Base-by-base conservation (phyloP, 2,329 filamentous ascomycete genomes). In the Fusarium paranaense region DNA sequence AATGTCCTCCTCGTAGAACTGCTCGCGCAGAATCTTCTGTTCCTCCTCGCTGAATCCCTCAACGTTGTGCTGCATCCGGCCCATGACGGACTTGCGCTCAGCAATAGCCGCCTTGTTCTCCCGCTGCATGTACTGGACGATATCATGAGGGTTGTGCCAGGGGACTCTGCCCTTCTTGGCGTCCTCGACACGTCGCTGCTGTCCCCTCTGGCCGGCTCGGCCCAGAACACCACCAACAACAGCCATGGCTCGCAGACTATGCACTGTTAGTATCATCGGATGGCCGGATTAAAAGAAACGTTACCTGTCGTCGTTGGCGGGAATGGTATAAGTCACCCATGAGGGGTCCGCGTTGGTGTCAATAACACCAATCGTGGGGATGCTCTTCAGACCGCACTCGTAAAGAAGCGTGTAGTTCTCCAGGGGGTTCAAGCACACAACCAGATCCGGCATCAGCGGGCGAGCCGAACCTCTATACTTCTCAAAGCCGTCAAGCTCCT, bases 291-390 rank as follows among this genome's bases (percentile, higher is more conserved):
- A 11, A 18, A 35, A 22, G 16, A 6, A 40, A 54, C 81, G 87
- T 80, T 82, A 94, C 93, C 92, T 95, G 87, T 99, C 97, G 81
- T 99, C 97, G 82, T 99, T 99, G 60, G 95, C 95, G 2, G 97
- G 97, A 76, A 99, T 98, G 16, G 94, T 94, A 81, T 99, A 99
- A 5, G 97, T 98, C 60, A 98, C 95, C 90, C 94, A 96, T 0
- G 94, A 94, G 1, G 97, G 94, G 83, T 98, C 94, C 3, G 92
- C 92, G 82, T 99, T 94, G 1, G 97, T 98, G 83, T 99, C 97
- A 76, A 98, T 93, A 67, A 99, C 88, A 56, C 96, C 97, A 79
- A 99, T 97, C 0, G 97, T 98, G 1, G 97, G 97, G 66, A 99
- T 94, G 79, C 93, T 94, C 81, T 94, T 93, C 67, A 95, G 82